Evolutionary conservation across 140 eudicot species (phyloP), one percentile per base, ranked within the genome.

Genomic region (Cichorium intybus): DNA sequence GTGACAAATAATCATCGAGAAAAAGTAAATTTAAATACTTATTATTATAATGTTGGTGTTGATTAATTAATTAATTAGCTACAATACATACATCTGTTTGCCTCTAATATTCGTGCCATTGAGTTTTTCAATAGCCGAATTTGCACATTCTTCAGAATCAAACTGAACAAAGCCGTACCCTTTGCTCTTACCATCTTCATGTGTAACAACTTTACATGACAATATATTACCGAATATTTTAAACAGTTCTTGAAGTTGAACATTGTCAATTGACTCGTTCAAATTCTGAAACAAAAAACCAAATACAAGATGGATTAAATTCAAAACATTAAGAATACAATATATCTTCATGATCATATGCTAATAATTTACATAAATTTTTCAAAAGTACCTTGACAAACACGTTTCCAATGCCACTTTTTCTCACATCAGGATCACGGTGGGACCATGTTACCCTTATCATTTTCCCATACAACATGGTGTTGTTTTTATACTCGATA

Each of bases 151-250:
- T 62, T 85, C 96, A 3, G 84, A 59, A 52, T 77, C 95, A 76
- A 88, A 92, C 75, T 92, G 98, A 49, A 92, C 86, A 69, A 88
- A 92, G 9, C 98, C 98, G 63, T 83, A 83, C 33, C 96, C 98
- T 79, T 76, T 92, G 75, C 96, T 88, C 82, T 77, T 85, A 11
- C 87, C 84, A 53, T 85, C 93, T 67, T 81, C 95, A 72, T 69
- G 64, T 24, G 84, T 76, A 31, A 59, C 90, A 48, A 92, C 93
- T 83, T 92, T 92, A 61, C 90, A 83, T 15, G 98, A 92, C 77
- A 86, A 68, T 17, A 92, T 77, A 26, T 73, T 75, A 26, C 98
- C 98, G 75, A 79, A 88, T 39, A 56, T 60, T 74, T 75, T 77
- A 73, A 92, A 92, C 79, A 85, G 34, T 33, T 85, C 98, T 75